phyloP scores from a whole-genome alignment of 805 yeast genomes.

The Schwanniomyces pseudopolymorphus region DNA sequence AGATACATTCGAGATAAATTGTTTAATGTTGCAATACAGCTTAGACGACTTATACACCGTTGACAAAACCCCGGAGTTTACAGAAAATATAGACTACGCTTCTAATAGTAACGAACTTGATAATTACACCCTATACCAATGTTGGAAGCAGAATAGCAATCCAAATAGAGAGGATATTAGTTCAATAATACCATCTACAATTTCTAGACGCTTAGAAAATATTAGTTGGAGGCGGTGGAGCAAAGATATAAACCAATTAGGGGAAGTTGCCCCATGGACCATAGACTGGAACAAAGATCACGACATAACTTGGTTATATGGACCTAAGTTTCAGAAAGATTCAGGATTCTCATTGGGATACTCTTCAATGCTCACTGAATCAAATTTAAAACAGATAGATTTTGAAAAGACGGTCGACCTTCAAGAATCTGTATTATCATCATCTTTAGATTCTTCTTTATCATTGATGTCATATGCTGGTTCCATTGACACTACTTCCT shows the following conservation, averaged over 20 bases:
- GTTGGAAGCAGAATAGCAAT: slow-evolving; percentile 25
- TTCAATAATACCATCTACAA: slow-evolving; percentile 17
- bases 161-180: slow-evolving; percentile 18
- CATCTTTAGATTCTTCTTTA: not conserved
- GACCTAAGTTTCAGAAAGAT: slow-evolving; percentile 36
- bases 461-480: slow-evolving; percentile 1
- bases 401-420: not conserved
- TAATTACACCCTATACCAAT: slow-evolving; percentile 18
- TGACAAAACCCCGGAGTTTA: slow-evolving; percentile 3
- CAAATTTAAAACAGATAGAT: not conserved
- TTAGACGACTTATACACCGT: slow-evolving; percentile 3
- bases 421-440: not conserved
- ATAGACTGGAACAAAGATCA: slow-evolving; percentile 57
- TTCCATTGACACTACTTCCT: not conserved
- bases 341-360: slow-evolving; percentile 1
- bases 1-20: not conserved
- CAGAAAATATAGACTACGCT: slow-evolving; percentile 34
- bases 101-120: slow-evolving; percentile 8
- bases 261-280: slow-evolving; percentile 37
- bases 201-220: slow-evolving; percentile 30
- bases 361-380: not conserved
- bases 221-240: slow-evolving; percentile 41
- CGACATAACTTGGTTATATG: slow-evolving; percentile 56
- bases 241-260: slow-evolving; percentile 27
- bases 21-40: slow-evolving; percentile 1